Conservation (phyloP, 2,329 filamentous ascomycete species). For the Neofusicoccum kwambonambiense region DNA sequence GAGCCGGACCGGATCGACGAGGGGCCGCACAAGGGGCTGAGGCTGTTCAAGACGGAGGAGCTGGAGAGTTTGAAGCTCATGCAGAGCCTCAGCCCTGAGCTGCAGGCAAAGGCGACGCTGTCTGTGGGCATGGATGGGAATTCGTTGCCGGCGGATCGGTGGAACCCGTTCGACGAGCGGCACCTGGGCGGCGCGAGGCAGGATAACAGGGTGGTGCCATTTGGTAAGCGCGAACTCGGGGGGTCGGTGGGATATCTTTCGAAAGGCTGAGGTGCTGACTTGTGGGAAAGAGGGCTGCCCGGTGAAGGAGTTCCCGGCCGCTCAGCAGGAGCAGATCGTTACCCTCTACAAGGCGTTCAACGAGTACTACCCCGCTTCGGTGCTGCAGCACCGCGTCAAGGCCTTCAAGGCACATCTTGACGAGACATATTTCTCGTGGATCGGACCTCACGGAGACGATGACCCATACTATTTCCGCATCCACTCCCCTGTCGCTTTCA, state of each 20-base stretch:
- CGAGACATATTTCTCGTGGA: slow-evolving; percentile 82
- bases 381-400: slow-evolving; percentile 55
- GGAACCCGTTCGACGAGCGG: slow-evolving; percentile 79
- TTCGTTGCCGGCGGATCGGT: slow-evolving; percentile 55
- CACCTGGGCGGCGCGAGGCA: slow-evolving; percentile 76
- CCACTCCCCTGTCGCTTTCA: slow-evolving; percentile 70
- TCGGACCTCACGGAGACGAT: slow-evolving; percentile 64
- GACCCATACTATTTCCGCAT: slow-evolving; percentile 78
- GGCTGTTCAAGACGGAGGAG: slow-evolving; percentile 66
- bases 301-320: slow-evolving; percentile 36
- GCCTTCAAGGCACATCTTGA: slow-evolving; percentile 56
- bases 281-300: neutral
- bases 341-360: slow-evolving; percentile 64
- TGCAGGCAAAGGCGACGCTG: slow-evolving; percentile 54
- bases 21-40: slow-evolving; percentile 61
- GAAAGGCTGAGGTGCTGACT: neutral
- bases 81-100: slow-evolving; percentile 55
- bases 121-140: slow-evolving; percentile 33
- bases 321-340: slow-evolving; percentile 56
- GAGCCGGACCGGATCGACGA: slow-evolving; percentile 74
- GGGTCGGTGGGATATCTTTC: neutral
- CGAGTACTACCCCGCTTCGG: slow-evolving; percentile 61
- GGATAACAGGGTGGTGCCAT: slow-evolving; percentile 74
- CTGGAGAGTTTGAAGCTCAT: slow-evolving; percentile 65
- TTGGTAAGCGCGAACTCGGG: slow-evolving; percentile 29